phyloP scores from a whole-genome alignment of 768 basidiomycete species.

The Collybia sp. region DNA sequence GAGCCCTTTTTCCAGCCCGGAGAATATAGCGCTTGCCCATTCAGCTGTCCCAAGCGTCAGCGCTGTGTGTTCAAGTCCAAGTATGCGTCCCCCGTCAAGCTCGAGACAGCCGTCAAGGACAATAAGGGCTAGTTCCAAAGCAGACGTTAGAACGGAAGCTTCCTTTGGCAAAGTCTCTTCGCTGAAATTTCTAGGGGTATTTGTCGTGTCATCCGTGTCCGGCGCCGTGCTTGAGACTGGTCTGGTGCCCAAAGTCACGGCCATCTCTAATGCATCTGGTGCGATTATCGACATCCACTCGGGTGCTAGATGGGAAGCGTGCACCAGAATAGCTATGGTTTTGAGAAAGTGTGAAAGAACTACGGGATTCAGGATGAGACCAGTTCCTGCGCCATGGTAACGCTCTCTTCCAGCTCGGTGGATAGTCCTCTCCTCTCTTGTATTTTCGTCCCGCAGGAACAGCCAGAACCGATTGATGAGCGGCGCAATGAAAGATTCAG shows the following conservation, averaged over 20 bases:
- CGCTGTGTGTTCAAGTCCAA: conserved; percentile 72
- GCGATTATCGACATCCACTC: conserved; percentile 80
- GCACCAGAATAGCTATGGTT: conserved; percentile 74
- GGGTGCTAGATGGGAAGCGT: conserved; percentile 75
- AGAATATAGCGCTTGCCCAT: conserved; percentile 74
- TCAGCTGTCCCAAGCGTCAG: conserved; percentile 70
- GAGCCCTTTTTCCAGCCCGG: conserved; percentile 58
- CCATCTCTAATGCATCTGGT: conserved; percentile 80
- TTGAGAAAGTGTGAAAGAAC: conserved; percentile 72
- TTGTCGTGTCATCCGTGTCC: conserved; percentile 24
- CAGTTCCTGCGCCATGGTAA: conserved; percentile 74
- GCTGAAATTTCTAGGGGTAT: conserved; percentile 20
- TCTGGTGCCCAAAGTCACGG: conserved; percentile 69
- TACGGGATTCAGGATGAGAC: conserved; percentile 75
- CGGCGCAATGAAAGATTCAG: conserved; percentile 85
- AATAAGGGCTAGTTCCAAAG: conserved; percentile 75
- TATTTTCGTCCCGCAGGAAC: conserved; percentile 84
- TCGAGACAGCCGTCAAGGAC: conserved; percentile 73
- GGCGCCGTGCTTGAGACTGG: conserved; percentile 44
- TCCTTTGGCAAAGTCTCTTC: conserved; percentile 41
- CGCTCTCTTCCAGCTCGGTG: conserved; percentile 46
- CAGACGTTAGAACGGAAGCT: conserved; percentile 67
- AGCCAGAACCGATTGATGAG: conserved; percentile 92
- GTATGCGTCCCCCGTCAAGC: conserved; percentile 68
- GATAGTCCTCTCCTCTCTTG: conserved; percentile 66